Percentiles rank a stretch among this genome's conserved stretches.
Evolutionary conservation across 75 land plant species (phyloP).

Genomic region (Cupressus sempervirens): DNA sequence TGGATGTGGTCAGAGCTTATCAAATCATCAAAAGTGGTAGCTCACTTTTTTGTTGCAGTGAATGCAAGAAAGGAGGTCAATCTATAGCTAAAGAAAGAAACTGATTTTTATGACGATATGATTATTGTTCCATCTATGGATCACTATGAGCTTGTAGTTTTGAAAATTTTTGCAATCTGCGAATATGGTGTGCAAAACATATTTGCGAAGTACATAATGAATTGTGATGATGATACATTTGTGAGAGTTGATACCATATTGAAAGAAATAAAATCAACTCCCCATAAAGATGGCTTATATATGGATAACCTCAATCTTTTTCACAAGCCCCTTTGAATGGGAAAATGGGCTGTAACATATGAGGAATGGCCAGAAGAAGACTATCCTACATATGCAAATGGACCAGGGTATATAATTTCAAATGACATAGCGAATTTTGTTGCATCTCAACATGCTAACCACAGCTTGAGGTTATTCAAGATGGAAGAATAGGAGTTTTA

Average conservation of each 20-base stretch:
- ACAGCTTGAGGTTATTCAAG: conserved; percentile 52
- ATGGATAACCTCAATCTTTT: conserved; percentile 71
- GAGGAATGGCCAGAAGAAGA: conserved; percentile 59
- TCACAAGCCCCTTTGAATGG: conserved; percentile 57
- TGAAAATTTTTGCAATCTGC: conserved; percentile 75
- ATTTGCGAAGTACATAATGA: conserved; percentile 59
- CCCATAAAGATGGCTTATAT: conserved; percentile 22
- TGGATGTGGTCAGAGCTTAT: conserved; percentile 63
- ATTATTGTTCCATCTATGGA: conserved; percentile 62
- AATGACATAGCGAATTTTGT: conserved; percentile 52
- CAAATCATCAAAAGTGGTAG: conserved; percentile 47
- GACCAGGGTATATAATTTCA: conserved; percentile 67
- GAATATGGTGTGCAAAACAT: conserved; percentile 61
- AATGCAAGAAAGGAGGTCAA: conserved; percentile 64
- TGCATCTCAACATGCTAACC: conserved; percentile 38
- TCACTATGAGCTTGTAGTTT: conserved; percentile 59
- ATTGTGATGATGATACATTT: conserved; percentile 76
- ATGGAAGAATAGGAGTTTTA: too few species aligned
- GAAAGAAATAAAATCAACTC: conserved; percentile 16
- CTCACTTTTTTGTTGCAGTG: conserved; percentile 72
- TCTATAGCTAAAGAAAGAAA: conserved; percentile 51
- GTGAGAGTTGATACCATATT: conserved; percentile 55
- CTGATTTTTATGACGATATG: conserved; percentile 61
- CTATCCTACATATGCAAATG: conserved; percentile 74
- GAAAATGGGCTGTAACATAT: conserved; percentile 73